Percentiles rank a stretch among this genome's conserved stretches.
Conservation (phyloP, 176 grass and related monocot species). For the Secale cereale region DNA sequence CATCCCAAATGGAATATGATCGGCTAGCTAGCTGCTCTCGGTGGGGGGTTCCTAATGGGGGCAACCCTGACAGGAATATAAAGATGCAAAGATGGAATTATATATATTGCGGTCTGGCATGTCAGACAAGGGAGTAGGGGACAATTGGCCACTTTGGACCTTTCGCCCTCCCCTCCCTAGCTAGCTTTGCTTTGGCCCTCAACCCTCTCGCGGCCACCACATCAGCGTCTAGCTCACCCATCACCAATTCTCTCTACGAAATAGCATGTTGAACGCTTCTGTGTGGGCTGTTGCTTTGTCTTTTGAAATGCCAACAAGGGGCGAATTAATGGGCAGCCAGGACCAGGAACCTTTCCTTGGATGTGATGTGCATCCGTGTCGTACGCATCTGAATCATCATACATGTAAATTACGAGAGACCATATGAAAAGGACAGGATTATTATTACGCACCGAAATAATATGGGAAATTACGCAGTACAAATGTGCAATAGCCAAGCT, state of each 20-base stretch:
- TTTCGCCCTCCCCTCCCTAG: slow-evolving; percentile 13
- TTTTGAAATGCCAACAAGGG: slow-evolving; percentile 27
- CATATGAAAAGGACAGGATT: background rate
- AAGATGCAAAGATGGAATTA: slow-evolving; percentile 17
- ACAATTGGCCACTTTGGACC: slow-evolving; percentile 34
- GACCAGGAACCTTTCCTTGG: background rate
- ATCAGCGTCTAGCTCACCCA: background rate
- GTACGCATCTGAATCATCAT: background rate
- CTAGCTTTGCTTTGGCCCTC: background rate
- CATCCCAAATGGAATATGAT: slow-evolving; percentile 47
- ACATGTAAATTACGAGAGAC: background rate
- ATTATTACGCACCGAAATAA: background rate
- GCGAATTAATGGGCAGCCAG: background rate
- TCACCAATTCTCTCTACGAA: too few relatives aligned
- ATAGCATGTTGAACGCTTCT: background rate
- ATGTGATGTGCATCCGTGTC: background rate
- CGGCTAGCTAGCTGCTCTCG: background rate
- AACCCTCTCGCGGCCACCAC: background rate
- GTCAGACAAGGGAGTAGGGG: slow-evolving; percentile 11
- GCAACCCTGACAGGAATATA: slow-evolving; percentile 43
- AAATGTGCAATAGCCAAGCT: background rate
- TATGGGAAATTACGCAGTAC: background rate
- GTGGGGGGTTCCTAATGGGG: slow-evolving; percentile 30
- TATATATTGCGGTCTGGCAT: background rate
- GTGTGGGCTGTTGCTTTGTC: background rate